phyloP scores from a whole-genome alignment of 257 asterid genomes.

The Buddleja alternifolia region DNA sequence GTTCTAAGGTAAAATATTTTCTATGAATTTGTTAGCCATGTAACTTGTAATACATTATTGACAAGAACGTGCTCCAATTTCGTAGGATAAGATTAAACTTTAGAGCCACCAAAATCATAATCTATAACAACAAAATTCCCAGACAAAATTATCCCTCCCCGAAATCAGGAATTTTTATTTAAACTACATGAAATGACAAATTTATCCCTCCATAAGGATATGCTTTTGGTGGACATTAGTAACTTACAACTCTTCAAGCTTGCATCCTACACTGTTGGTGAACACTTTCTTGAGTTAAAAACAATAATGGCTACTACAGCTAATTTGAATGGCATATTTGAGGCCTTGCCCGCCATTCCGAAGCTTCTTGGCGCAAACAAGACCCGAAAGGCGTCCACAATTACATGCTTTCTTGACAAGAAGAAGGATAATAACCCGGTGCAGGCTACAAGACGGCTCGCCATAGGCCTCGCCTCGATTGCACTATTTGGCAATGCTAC shows the following conservation, averaged over 20 bases:
- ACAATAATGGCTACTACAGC: constrained; percentile 49
- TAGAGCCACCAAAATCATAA: background rate
- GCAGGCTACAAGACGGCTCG: constrained; percentile 48
- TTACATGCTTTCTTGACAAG: constrained; percentile 29
- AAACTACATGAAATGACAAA: constrained; percentile 27
- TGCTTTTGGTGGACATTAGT: constrained; percentile 39
- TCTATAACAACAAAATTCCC: too few relatives aligned
- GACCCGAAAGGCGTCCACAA: constrained; percentile 19
- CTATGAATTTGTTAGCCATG: too few relatives aligned
- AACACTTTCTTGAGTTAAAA: background rate
- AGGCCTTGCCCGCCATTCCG: constrained; percentile 39
- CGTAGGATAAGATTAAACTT: background rate
- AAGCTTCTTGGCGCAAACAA: constrained; percentile 31
- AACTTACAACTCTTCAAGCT: constrained; percentile 10
- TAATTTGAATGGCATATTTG: constrained; percentile 44
- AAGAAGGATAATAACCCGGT: constrained; percentile 26
- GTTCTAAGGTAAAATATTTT: too few relatives aligned
- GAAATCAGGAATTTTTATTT: too few relatives aligned
- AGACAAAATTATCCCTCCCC: too few relatives aligned
- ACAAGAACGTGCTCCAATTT: background rate
- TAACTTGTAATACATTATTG: too few relatives aligned
- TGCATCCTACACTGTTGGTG: background rate
- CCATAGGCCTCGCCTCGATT: constrained; percentile 49
- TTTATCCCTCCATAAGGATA: constrained; percentile 30
- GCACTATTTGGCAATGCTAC: constrained; percentile 41